Evolutionary conservation across 108 stramenopile genomes (phyloP).

Genomic region (Chaetoceros tenuissimus): DNA sequence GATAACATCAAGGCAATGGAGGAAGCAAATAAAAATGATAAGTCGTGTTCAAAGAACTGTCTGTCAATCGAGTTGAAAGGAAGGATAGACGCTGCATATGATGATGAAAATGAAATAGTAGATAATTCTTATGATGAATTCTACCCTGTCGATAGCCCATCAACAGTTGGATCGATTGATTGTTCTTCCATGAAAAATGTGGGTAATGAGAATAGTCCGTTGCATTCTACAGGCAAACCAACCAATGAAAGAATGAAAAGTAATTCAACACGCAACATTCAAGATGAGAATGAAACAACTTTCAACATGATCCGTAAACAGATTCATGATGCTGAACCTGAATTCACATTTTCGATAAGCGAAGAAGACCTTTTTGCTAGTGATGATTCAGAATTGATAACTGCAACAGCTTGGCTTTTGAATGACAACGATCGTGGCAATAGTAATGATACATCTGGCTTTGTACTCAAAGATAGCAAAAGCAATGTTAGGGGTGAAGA

Average conservation of each 20-base stretch:
- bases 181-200: neutral
- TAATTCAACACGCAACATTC: no score
- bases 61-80: neutral
- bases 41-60: neutral
- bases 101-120: neutral
- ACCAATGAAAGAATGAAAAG: no score
- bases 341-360: neutral
- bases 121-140: neutral
- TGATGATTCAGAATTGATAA: no score
- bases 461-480: no score
- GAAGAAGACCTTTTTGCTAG: neutral
- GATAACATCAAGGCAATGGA: neutral
- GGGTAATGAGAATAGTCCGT: neutral
- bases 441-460: neutral
- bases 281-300: no score
- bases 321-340: neutral
- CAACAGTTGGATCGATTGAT: neutral
- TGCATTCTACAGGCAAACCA: no score
- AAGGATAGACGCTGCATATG: neutral
- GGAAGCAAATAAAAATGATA: neutral
- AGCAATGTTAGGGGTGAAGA: no score
- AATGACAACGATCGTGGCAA: neutral
- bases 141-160: neutral
- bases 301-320: no score
- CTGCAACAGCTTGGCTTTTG: neutral